phyloP scores from a whole-genome alignment of 441 rosid genomes.

The Gossypium armourianum region DNA sequence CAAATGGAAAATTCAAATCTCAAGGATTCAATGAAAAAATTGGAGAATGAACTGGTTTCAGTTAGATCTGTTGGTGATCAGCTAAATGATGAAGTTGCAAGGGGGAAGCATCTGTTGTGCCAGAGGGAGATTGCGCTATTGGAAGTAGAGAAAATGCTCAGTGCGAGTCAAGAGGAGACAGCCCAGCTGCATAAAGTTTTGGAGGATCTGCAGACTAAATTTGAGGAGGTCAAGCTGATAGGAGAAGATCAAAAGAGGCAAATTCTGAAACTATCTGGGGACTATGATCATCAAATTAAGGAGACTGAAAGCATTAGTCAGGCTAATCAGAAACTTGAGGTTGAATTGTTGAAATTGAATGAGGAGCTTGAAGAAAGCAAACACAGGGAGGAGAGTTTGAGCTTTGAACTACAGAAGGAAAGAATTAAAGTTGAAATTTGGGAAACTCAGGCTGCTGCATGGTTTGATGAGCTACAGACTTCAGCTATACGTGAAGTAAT shows the following conservation, averaged over 20 bases:
- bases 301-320: conserved; percentile 29
- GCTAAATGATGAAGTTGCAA: conserved; percentile 37
- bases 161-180: conserved; percentile 33
- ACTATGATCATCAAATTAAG: conserved; percentile 37
- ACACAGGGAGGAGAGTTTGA: conserved; percentile 43
- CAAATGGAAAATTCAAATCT: conserved; percentile 29
- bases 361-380: conserved; percentile 38
- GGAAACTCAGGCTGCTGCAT: conserved; percentile 46
- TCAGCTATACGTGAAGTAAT: conserved; percentile 44
- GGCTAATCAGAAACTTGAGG: conserved; percentile 37
- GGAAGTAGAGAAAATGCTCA: conserved; percentile 35
- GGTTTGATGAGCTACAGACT: conserved; percentile 44
- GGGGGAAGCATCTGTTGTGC: conserved; percentile 30
- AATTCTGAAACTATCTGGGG: conserved; percentile 40
- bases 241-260: conserved; percentile 43
- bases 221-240: conserved; percentile 37
- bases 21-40: conserved; percentile 27
- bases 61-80: conserved; percentile 32
- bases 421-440: conserved; percentile 36
- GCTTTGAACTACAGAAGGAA: conserved; percentile 36
- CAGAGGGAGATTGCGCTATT: conserved; percentile 37
- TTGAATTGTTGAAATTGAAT: conserved; percentile 29
- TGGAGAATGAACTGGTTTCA: conserved; percentile 31
- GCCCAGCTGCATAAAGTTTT: conserved; percentile 31
- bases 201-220: conserved; percentile 44